Conservation (phyloP, 768 basidiomycete genomes). For the Lactarius tabidus region DNA sequence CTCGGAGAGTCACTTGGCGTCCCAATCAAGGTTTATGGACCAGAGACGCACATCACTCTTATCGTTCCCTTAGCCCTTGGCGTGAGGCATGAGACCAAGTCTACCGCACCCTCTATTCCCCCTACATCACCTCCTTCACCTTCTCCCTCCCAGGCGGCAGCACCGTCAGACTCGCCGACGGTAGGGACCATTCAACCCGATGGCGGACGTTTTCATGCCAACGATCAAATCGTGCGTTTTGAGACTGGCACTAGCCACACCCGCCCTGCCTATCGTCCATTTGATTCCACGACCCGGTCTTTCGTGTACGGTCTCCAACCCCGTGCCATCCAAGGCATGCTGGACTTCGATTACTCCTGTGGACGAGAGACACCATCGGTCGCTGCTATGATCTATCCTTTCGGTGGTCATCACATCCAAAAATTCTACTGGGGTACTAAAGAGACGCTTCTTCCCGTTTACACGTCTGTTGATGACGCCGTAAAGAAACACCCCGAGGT, state of each 20-base stretch:
- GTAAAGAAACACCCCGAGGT: slow-evolving; percentile 93
- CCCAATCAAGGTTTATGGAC: slow-evolving; percentile 94
- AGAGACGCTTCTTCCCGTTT: slow-evolving; percentile 97
- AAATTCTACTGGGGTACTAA: slow-evolving; percentile 99
- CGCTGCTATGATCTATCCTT: slow-evolving; percentile 99
- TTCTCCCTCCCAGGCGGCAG: slow-evolving; percentile 36
- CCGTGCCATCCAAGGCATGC: slow-evolving; percentile 96
- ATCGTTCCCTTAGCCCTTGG: slow-evolving; percentile 98
- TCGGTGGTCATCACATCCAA: slow-evolving; percentile 99
- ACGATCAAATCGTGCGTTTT: slow-evolving; percentile 91
- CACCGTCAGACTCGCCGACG: slow-evolving; percentile 36
- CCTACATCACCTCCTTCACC: slow-evolving; percentile 48
- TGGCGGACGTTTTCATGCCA: slow-evolving; percentile 76
- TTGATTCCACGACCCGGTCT: slow-evolving; percentile 89
- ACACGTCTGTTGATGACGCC: slow-evolving; percentile 88
- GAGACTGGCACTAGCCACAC: slow-evolving; percentile 42
- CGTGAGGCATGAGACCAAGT: slow-evolving; percentile 53
- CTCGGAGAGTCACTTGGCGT: slow-evolving; percentile 97
- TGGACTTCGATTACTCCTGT: slow-evolving; percentile 99
- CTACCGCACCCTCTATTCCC: slow-evolving; percentile 37
- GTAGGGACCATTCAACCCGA: slow-evolving; percentile 73
- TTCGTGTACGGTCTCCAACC: slow-evolving; percentile 99
- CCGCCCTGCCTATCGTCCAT: slow-evolving; percentile 85
- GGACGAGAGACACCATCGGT: slow-evolving; percentile 88
- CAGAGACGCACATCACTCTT: slow-evolving; percentile 97